Base-by-base conservation (phyloP, 2,329 filamentous ascomycete species). In the Pleoardoris graminearum region DNA sequence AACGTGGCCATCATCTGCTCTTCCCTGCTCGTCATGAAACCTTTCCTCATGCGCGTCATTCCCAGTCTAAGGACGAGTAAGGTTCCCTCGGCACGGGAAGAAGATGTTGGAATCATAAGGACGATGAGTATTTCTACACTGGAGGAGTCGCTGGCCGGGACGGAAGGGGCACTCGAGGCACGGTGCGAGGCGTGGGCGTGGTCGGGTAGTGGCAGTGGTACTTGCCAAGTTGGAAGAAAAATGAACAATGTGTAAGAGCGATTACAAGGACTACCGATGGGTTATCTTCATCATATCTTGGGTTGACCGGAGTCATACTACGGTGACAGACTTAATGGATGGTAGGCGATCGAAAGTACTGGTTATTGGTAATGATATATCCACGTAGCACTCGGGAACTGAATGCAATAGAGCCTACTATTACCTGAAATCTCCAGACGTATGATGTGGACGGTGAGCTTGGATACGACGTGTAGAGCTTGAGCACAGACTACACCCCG, bases 1-100 rank as follows among this genome's bases (percentile, higher is more conserved):
- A 78, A 78, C 44, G 66, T 76, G 1, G 74, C 75, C 21, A 76
- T 79, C 56, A 70, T 75, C 4, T 79, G 75, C 58, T 75, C 76
- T 10, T 78, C 72, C 2, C 54, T 79, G 16, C 61, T 77, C 1
- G 73, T 76, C 2, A 67, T 79, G 54, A 77, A 76, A 46, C 75
- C 74, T 6, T 61, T 78, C 7, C 52, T 78, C 47, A 58, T 63
- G 7, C 67, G 62, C 14, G 54, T 71, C 37, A 69, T 72, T 17
- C 76, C 76, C 0, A 55, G 55, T 2, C 48, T 75, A 19, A 33
- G 33, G 21, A 52, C 70, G 19, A 48, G 54, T 4, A 60, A 61
- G 19, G 53, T 59, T 19, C 49, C 55, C 1, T 25, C 56, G 12
- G 57, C 62, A 1, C 4, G 21, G 10, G 36, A 47, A 7, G 29